Conservation (phyloP, 257 asterid genomes). For the Ajuga chamaepitys region DNA sequence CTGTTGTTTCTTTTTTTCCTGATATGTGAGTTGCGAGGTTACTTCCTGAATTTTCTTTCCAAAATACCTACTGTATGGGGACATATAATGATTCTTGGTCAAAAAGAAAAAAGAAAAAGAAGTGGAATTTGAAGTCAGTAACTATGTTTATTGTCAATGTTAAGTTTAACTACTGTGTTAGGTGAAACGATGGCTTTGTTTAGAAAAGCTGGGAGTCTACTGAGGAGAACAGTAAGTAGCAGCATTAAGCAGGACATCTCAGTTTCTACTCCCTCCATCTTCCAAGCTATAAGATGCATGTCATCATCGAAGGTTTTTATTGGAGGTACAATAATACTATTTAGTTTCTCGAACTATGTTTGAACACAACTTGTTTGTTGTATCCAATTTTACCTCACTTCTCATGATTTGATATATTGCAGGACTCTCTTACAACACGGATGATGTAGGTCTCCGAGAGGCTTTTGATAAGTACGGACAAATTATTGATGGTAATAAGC, state of each 20-base stretch:
- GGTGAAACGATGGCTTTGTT: conserved; percentile 64
- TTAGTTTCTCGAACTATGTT: background rate
- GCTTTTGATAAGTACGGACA: conserved; percentile 65
- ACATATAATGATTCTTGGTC: background rate
- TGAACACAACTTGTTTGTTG: background rate
- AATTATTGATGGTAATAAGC: conserved; percentile 62
- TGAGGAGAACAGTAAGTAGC: conserved; percentile 38
- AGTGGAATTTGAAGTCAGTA: background rate
- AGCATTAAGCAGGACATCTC: conserved; percentile 36
- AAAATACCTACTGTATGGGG: too few relatives aligned
- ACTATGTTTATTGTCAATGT: background rate
- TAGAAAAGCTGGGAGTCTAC: conserved; percentile 50
- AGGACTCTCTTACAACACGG: conserved; percentile 66
- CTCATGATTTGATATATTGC: conserved; percentile 14
- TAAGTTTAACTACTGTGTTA: background rate
- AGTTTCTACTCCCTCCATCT: conserved; percentile 45
- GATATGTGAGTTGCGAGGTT: background rate
- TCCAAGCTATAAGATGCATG: conserved; percentile 77
- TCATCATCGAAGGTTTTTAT: conserved; percentile 64
- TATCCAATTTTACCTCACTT: background rate
- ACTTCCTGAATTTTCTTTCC: background rate
- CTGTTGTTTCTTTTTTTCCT: background rate
- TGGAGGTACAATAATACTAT: conserved; percentile 57
- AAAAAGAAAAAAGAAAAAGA: too few relatives aligned
- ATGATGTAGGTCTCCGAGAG: conserved; percentile 51